phyloP scores from a whole-genome alignment of 768 basidiomycete species.

The Xanthoconium stramineum region DNA sequence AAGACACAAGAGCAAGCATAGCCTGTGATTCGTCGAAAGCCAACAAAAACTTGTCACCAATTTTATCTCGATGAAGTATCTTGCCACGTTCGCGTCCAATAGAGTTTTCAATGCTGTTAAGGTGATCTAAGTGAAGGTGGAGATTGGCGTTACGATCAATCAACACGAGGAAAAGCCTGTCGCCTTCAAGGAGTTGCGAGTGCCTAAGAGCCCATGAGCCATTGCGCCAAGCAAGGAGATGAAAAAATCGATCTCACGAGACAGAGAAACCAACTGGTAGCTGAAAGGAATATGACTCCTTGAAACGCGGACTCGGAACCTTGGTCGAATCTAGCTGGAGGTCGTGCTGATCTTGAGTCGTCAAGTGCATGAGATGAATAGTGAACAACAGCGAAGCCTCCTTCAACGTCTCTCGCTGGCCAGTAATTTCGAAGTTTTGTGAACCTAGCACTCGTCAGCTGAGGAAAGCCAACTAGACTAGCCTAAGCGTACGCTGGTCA shows the following conservation, averaged over 20 bases:
- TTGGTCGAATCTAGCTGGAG: constrained; percentile 23
- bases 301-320: constrained; percentile 26
- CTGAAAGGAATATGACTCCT: constrained; percentile 23
- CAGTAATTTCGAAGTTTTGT: constrained; percentile 17
- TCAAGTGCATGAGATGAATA: constrained; percentile 28
- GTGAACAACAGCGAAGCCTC: constrained; percentile 24
- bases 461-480: neutral
- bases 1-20: constrained; percentile 44
- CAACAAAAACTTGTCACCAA: constrained; percentile 43
- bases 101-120: constrained; percentile 33
- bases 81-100: constrained; percentile 33
- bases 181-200: constrained; percentile 40
- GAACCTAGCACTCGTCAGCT: constrained; percentile 9
- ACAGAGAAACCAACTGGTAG: constrained; percentile 22
- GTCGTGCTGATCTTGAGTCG: constrained; percentile 29
- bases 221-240: neutral
- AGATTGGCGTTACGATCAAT: constrained; percentile 33
- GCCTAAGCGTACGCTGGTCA: constrained; percentile 3
- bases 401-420: constrained; percentile 16
- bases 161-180: constrained; percentile 40
- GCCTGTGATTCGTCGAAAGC: constrained; percentile 53
- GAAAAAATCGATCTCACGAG: constrained; percentile 13
- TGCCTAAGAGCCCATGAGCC: constrained; percentile 22
- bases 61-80: constrained; percentile 41
- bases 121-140: constrained; percentile 37